These are phyloP conservation scores for Podospora didyma DNA, from an alignment of 495 filamentous ascomycete species.

Conservation along the genomic window DNA sequence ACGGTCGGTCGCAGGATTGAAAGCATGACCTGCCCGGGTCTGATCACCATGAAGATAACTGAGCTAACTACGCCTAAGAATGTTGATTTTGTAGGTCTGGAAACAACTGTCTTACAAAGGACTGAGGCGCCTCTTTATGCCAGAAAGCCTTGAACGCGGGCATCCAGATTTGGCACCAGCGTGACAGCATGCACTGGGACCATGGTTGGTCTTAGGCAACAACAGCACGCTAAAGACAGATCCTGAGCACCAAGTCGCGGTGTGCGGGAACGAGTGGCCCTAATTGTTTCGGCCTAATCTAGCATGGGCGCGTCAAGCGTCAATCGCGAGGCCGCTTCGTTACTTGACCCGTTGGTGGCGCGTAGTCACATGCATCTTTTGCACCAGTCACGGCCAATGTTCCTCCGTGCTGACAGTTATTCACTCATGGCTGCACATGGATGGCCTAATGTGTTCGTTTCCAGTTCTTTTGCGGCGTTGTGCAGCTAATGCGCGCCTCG, in stretches of 20 bases:
- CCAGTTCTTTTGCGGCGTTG: too few relatives aligned
- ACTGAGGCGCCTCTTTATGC: neutral
- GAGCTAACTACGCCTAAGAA: too few relatives aligned
- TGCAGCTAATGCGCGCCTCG: too few relatives aligned
- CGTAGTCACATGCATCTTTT: slow-evolving; percentile 6
- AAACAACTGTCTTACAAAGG: too few relatives aligned
- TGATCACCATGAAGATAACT: too few relatives aligned
- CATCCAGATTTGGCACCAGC: neutral
- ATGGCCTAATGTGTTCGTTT: too few relatives aligned
- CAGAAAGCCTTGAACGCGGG: neutral
- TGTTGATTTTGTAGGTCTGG: too few relatives aligned
- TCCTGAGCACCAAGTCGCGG: neutral
- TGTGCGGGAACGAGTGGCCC: neutral
- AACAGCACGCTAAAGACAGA: neutral
- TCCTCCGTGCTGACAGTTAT: neutral
- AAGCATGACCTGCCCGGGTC: too few relatives aligned
- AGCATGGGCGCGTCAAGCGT: neutral
- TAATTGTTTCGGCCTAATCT: neutral
- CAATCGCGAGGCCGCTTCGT: neutral
- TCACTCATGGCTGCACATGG: too few relatives aligned
- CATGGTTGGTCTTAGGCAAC: neutral
- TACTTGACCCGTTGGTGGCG: slow-evolving; percentile 8
- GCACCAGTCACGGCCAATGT: neutral
- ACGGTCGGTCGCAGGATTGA: too few relatives aligned
- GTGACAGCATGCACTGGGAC: neutral